Conservation (phyloP, 108 stramenopile species). For the Nannochloropsis oceanica region DNA sequence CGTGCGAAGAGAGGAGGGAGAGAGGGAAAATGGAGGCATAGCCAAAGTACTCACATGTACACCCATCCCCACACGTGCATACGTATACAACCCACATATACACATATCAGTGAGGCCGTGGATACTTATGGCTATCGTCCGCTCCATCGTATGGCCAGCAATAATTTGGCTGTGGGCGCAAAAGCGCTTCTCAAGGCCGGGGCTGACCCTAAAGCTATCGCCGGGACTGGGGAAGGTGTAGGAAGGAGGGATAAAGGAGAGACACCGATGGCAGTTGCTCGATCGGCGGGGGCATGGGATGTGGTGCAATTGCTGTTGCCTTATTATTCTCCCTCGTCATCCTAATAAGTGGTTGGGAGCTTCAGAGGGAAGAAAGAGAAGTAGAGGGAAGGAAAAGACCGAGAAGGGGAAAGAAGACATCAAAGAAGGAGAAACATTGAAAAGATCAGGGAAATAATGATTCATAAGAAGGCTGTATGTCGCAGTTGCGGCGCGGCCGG, state of each 20-base stretch:
- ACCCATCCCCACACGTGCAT: neutral
- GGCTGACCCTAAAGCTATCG: neutral
- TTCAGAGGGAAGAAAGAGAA: too few relatives aligned
- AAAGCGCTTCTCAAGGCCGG: conserved; percentile 27
- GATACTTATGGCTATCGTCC: conserved; percentile 66
- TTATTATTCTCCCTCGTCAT: neutral
- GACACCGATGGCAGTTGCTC: neutral
- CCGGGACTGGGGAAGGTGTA: neutral
- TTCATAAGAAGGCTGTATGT: too few relatives aligned
- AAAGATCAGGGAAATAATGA: too few relatives aligned
- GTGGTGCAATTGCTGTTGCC: neutral
- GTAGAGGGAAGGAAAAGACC: too few relatives aligned
- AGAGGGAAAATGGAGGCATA: too few relatives aligned
- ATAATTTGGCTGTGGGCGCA: conserved; percentile 55
- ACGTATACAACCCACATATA: neutral
- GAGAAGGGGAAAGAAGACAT: too few relatives aligned
- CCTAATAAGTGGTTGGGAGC: too few relatives aligned
- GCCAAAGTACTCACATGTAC: too few relatives aligned
- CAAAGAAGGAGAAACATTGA: too few relatives aligned
- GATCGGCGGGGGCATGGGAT: neutral
- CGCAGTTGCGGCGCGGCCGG: too few relatives aligned
- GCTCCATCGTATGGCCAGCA: conserved; percentile 66
- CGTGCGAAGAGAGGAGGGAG: neutral
- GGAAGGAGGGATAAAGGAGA: neutral
- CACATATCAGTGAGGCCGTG: conserved; percentile 4